Evolutionary conservation across 1,139 yeast genomes (phyloP).

Genomic region (Debaryomyces sp.): DNA sequence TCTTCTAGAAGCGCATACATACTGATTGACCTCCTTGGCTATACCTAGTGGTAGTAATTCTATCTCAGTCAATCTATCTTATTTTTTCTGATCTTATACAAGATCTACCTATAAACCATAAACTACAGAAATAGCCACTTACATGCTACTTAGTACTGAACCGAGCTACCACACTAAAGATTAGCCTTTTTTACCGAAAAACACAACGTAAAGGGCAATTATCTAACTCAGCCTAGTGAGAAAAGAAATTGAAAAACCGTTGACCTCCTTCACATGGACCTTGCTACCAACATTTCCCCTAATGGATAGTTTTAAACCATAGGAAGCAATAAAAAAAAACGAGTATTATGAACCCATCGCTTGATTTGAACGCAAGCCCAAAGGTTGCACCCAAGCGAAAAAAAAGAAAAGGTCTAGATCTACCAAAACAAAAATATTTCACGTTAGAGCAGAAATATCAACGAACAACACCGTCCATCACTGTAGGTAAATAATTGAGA

Average conservation of each 20-base stretch:
- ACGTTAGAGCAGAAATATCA: not conserved
- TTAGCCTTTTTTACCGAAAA: not conserved
- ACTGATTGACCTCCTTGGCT: not conserved
- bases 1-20: not conserved
- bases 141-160: not conserved
- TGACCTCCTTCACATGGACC: not conserved
- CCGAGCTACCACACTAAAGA: not conserved
- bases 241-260: not conserved
- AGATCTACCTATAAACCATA: not conserved
- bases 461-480: not conserved
- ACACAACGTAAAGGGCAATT: not conserved
- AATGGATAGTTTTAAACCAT: not conserved
- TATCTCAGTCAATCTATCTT: not conserved
- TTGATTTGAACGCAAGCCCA: no score
- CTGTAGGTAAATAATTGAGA: not conserved
- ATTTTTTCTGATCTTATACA: not conserved
- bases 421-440: not conserved
- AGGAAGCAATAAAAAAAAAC: not conserved
- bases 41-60: not conserved
- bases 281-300: not conserved
- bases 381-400: not conserved
- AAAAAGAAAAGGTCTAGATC: not conserved
- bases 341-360: constrained; percentile 1
- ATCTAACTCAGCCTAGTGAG: not conserved
- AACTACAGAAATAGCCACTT: not conserved